phyloP scores from a whole-genome alignment of 2,329 filamentous ascomycete genomes.

The Cercospora canescens region DNA sequence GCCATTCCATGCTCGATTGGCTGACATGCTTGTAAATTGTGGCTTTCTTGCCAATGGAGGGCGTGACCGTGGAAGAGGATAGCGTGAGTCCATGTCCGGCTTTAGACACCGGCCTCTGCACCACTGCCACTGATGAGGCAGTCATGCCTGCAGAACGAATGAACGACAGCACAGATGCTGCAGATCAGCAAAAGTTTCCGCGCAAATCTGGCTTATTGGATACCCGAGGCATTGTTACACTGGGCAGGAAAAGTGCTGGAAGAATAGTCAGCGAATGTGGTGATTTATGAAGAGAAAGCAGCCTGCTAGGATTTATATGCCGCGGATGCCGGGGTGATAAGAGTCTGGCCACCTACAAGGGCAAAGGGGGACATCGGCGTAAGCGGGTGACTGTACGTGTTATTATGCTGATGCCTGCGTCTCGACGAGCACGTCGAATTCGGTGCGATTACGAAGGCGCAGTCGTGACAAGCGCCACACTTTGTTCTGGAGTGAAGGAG shows the following conservation, averaged over 20 bases:
- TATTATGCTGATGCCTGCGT: neutral
- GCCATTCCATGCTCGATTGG: neutral
- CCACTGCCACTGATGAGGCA: neutral
- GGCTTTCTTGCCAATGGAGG: neutral
- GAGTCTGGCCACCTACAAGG: neutral
- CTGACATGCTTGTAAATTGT: neutral
- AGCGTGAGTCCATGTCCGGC: neutral
- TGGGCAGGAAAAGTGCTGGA: constrained; percentile 4
- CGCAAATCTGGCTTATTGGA: neutral
- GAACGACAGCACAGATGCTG: neutral
- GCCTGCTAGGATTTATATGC: neutral
- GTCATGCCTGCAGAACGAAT: neutral
- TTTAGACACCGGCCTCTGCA: neutral
- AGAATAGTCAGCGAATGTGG: neutral
- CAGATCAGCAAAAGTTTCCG: neutral
- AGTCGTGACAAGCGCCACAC: neutral
- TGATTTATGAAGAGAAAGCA: neutral
- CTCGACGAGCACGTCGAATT: neutral
- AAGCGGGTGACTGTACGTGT: neutral
- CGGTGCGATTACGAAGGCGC: neutral
- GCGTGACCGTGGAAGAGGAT: neutral
- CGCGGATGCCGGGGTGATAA: neutral
- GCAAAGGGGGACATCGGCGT: neutral
- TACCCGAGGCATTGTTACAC: neutral
- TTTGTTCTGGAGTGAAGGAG: neutral